Percentiles rank a stretch among this genome's conserved stretches.
Evolutionary conservation across 2,329 filamentous ascomycete genomes (phyloP).

Genomic region (Camillea tinctor): DNA sequence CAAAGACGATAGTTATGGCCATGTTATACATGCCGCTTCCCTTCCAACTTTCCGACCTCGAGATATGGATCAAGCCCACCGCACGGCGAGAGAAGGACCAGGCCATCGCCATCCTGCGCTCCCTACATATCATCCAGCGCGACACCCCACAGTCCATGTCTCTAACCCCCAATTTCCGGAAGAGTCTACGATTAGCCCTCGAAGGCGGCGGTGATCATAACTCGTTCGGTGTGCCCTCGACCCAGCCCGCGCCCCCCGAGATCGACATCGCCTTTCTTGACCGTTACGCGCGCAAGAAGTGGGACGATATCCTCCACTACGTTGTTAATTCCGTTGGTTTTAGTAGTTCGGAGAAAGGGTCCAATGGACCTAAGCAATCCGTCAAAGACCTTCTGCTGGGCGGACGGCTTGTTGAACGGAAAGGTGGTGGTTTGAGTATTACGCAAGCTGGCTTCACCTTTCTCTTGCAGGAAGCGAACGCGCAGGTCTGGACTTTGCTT

Average conservation of each 20-base stretch:
- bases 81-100: conserved; percentile 72
- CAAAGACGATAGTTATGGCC: conserved; percentile 94
- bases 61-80: conserved; percentile 77
- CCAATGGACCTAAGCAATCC: conserved; percentile 63
- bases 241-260: conserved; percentile 57
- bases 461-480: conserved; percentile 89
- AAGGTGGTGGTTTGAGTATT: conserved; percentile 61
- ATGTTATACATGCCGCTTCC: conserved; percentile 87
- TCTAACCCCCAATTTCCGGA: conserved; percentile 78
- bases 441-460: conserved; percentile 95
- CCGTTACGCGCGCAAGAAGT: conserved; percentile 80
- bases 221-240: conserved; percentile 86
- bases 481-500: conserved; percentile 93
- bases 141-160: conserved; percentile 69
- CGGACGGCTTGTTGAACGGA: conserved; percentile 73
- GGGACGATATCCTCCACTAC: conserved; percentile 95
- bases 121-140: conserved; percentile 83
- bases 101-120: conserved; percentile 75
- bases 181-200: conserved; percentile 79
- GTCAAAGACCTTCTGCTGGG: conserved; percentile 82
- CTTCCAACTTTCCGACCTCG: conserved; percentile 75
- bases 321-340: conserved; percentile 77
- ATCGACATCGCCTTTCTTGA: conserved; percentile 76
- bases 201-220: conserved; percentile 82
- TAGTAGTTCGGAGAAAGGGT: conserved; percentile 37